phyloP scores from a whole-genome alignment of 2,329 filamentous ascomycete species.

The Talaromyces sp. region DNA sequence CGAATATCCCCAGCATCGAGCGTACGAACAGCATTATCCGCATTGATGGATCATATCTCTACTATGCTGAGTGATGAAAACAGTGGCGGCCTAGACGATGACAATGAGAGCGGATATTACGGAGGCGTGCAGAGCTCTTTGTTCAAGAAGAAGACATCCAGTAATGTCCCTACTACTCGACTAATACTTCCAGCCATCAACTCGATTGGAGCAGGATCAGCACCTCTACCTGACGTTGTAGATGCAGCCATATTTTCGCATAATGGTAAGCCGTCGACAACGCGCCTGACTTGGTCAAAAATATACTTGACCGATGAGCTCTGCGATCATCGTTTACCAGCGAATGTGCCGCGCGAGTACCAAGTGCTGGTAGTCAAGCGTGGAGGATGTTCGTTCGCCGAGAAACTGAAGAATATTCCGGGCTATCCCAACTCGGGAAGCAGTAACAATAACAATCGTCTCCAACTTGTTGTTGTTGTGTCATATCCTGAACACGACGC shows the following conservation, averaged over 20 bases:
- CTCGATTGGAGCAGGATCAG: slow-evolving; percentile 56
- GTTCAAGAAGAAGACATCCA: slow-evolving; percentile 4
- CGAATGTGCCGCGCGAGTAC: slow-evolving; percentile 53
- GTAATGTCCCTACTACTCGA: slow-evolving; percentile 28
- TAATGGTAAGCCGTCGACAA: slow-evolving; percentile 39
- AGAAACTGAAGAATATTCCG: slow-evolving; percentile 83
- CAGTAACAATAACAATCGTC: slow-evolving; percentile 35
- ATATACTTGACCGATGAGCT: slow-evolving; percentile 73
- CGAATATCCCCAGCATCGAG: slow-evolving; percentile 31
- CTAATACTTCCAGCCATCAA: slow-evolving; percentile 48
- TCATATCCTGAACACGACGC: slow-evolving; percentile 48
- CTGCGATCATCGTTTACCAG: slow-evolving; percentile 53
- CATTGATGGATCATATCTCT: slow-evolving; percentile 50
- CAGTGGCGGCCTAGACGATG: not conserved
- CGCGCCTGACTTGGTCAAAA: slow-evolving; percentile 62
- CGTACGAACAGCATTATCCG: slow-evolving; percentile 45
- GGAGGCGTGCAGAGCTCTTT: not conserved
- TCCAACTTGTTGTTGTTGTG: slow-evolving; percentile 81
- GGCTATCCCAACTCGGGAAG: slow-evolving; percentile 60
- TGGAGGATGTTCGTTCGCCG: slow-evolving; percentile 77
- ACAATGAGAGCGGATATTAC: not conserved
- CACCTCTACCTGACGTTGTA: slow-evolving; percentile 64
- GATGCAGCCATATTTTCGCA: slow-evolving; percentile 46
- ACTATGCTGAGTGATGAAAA: slow-evolving; percentile 42
- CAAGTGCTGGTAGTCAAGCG: slow-evolving; percentile 79